These are phyloP conservation scores for Nothopassalora personata DNA, from an alignment of 2,329 filamentous ascomycete genomes.

Conservation along the genomic window DNA sequence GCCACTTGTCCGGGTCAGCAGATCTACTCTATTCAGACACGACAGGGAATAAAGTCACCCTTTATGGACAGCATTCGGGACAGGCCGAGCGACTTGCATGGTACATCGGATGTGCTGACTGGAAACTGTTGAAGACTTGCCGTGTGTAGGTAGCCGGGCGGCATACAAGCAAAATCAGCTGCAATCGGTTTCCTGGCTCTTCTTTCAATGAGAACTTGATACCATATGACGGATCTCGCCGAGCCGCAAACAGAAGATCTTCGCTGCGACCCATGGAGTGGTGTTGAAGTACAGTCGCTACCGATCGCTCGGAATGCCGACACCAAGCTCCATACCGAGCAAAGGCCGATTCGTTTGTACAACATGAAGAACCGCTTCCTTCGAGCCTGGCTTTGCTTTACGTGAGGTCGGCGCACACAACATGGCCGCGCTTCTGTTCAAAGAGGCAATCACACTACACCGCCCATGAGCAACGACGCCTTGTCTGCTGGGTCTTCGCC, in stretches of 20 bases:
- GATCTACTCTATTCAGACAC: no score
- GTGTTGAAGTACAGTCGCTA: not conserved
- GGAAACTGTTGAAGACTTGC: no score
- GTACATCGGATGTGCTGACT: no score
- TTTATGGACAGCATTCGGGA: no score
- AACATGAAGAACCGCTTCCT: not conserved
- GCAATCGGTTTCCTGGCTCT: no score
- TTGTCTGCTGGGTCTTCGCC: not conserved
- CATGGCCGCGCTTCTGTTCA: not conserved
- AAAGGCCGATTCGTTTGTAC: not conserved
- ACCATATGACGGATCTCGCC: not conserved
- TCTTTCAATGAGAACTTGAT: no score
- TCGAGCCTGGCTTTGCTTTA: not conserved
- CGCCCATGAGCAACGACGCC: not conserved
- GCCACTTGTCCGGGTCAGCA: no score
- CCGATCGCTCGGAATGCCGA: conserved; percentile 5
- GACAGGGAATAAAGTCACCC: no score
- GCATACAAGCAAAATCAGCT: no score
- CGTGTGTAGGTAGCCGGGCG: no score
- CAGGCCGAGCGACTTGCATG: no score
- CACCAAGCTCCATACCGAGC: not conserved
- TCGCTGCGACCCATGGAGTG: not conserved
- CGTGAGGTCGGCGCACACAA: not conserved
- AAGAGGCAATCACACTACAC: not conserved
- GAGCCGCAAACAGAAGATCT: not conserved